A percentile compares a stretch with the other conserved stretches of the same genome.
Conservation (phyloP, 2,329 filamentous ascomycete genomes). For the Lachnellula subtilissima region DNA sequence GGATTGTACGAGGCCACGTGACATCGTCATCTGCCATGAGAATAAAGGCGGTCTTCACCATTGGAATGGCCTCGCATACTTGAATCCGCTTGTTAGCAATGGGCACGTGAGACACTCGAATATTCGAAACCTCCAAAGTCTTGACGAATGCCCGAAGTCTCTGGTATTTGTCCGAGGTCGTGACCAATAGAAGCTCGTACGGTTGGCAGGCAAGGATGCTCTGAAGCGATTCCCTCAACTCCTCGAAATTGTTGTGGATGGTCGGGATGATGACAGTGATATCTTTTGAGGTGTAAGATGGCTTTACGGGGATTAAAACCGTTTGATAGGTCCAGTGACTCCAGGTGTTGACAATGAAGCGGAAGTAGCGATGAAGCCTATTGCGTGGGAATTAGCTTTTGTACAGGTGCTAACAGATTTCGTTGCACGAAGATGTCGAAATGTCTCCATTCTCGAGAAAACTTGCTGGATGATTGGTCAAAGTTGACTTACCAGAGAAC, state of each 20-base stretch:
- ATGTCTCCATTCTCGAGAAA: background rate
- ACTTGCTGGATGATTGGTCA: background rate
- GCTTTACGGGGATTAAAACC: conserved; percentile 74
- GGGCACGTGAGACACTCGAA: conserved; percentile 69
- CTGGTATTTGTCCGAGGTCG: conserved; percentile 72
- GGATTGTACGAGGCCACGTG: conserved; percentile 78
- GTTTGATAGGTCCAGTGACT: conserved; percentile 86
- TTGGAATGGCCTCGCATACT: conserved; percentile 84
- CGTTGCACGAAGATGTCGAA: background rate
- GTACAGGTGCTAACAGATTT: background rate
- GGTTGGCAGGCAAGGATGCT: conserved; percentile 70
- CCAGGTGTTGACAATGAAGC: conserved; percentile 77
- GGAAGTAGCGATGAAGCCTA: conserved; percentile 83
- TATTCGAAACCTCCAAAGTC: conserved; percentile 53
- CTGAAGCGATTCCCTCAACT: conserved; percentile 74
- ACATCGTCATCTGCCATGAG: conserved; percentile 96
- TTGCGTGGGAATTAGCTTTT: background rate
- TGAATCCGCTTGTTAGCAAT: conserved; percentile 96
- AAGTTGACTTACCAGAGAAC: conserved; percentile 21
- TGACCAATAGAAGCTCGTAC: conserved; percentile 75
- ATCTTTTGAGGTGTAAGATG: conserved; percentile 64
- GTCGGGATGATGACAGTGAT: conserved; percentile 93
- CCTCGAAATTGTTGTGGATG: conserved; percentile 80
- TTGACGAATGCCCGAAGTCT: conserved; percentile 63
- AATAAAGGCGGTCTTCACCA: conserved; percentile 77